Conservation (phyloP, 768 basidiomycete species). For the Amanita thiersii region DNA sequence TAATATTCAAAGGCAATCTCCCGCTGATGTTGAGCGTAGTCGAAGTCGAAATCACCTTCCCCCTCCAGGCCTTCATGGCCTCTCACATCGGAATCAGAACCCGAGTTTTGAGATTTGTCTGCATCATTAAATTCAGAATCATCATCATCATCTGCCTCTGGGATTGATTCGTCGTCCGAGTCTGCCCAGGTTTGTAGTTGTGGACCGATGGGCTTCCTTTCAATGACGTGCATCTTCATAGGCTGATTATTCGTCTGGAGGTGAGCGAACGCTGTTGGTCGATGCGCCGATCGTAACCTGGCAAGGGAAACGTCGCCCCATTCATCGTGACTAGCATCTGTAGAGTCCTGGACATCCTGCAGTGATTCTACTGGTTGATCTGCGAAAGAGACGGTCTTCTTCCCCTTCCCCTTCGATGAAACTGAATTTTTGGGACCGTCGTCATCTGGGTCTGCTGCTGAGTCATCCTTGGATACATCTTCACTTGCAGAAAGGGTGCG, state of each 20-base stretch:
- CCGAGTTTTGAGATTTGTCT: slow-evolving; percentile 9
- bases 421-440: slow-evolving; percentile 12
- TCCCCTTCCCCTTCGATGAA: slow-evolving; percentile 39
- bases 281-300: slow-evolving; percentile 31
- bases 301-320: slow-evolving; percentile 53
- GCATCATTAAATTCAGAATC: slow-evolving; percentile 18
- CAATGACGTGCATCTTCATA: slow-evolving; percentile 66
- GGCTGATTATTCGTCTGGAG: slow-evolving; percentile 31
- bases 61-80: slow-evolving; percentile 31
- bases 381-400: slow-evolving; percentile 64
- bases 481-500: slow-evolving; percentile 30
- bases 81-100: slow-evolving; percentile 18
- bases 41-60: slow-evolving; percentile 49
- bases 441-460: slow-evolving; percentile 22
- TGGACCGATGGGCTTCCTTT: slow-evolving; percentile 38
- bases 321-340: slow-evolving; percentile 18
- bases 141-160: slow-evolving; percentile 19
- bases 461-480: slow-evolving; percentile 21
- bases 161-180: slow-evolving; percentile 65
- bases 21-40: slow-evolving; percentile 60
- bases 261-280: slow-evolving; percentile 28
- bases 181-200: slow-evolving; percentile 26
- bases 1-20: slow-evolving; percentile 71
- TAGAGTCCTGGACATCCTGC: slow-evolving; percentile 13
- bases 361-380: slow-evolving; percentile 23